Evolutionary conservation across 371 early-diverging fungal species (phyloP).

Genomic region (Choanephora cucurbitarum): DNA sequence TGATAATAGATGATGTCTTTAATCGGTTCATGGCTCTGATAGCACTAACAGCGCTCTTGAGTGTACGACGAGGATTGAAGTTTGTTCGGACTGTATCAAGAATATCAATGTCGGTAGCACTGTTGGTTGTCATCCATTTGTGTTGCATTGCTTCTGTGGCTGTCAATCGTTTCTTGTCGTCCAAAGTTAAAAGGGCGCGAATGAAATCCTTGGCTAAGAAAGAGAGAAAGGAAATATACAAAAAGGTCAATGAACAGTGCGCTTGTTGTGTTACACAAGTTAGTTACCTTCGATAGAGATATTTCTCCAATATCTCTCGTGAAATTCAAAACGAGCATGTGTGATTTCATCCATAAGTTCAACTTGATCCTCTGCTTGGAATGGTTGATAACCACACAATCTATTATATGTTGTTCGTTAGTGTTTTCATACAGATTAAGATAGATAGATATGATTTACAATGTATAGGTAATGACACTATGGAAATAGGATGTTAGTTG

Average conservation of each 20-base stretch:
- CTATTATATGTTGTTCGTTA: slow-evolving; percentile 14
- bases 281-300: slow-evolving; percentile 68
- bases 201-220: slow-evolving; percentile 90
- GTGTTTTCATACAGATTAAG: no score
- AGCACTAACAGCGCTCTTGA: slow-evolving; percentile 44
- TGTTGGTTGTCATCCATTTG: slow-evolving; percentile 76
- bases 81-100: slow-evolving; percentile 70
- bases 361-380: slow-evolving; percentile 68
- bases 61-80: slow-evolving; percentile 56
- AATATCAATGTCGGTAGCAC: slow-evolving; percentile 66
- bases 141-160: slow-evolving; percentile 82
- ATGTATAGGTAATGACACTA: slow-evolving; percentile 71
- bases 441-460: slow-evolving; percentile 42
- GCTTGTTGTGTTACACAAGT: background rate
- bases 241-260: background rate
- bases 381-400: slow-evolving; percentile 77
- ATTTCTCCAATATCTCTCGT: slow-evolving; percentile 79
- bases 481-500: background rate
- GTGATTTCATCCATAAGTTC: slow-evolving; percentile 67
- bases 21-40: slow-evolving; percentile 43
- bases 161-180: slow-evolving; percentile 75
- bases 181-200: slow-evolving; percentile 70
- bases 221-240: background rate
- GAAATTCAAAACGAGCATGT: slow-evolving; percentile 70
- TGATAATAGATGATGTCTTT: slow-evolving; percentile 8